phyloP scores from a whole-genome alignment of 2,329 filamentous ascomycete species.

The Trichophyton rubrum region DNA sequence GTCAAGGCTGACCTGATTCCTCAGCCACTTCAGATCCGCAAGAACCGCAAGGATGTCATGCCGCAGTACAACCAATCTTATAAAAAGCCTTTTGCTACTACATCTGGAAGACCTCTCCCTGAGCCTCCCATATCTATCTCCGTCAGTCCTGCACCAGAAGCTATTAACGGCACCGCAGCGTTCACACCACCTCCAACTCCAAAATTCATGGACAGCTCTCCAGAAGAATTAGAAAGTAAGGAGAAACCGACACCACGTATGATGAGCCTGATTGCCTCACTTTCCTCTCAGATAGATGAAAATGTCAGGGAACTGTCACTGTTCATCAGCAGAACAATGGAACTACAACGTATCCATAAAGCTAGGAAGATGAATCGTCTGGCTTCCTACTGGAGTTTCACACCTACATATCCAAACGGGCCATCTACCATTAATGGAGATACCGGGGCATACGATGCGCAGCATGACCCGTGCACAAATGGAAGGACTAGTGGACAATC shows the following conservation, averaged over 20 bases:
- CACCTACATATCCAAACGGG: conserved; percentile 16
- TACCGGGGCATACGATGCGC: neutral
- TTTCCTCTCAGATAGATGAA: conserved; percentile 1
- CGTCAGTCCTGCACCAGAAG: neutral
- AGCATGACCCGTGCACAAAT: neutral
- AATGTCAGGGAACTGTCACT: conserved; percentile 3
- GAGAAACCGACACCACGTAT: neutral
- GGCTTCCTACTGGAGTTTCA: conserved; percentile 32
- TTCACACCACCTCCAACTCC: neutral
- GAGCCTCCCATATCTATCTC: conserved; percentile 1
- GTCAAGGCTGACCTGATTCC: neutral
- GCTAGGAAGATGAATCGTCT: conserved; percentile 20
- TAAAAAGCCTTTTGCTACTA: neutral
- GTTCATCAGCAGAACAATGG: conserved; percentile 13
- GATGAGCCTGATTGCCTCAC: conserved; percentile 1
- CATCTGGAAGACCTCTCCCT: neutral
- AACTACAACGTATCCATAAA: conserved; percentile 13
- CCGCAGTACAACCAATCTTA: neutral
- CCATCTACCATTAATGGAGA: neutral
- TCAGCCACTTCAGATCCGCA: conserved; percentile 2
- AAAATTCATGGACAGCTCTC: neutral
- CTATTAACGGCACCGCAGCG: neutral
- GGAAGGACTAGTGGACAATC: neutral
- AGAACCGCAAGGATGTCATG: neutral
- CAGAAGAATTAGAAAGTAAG: neutral